These are phyloP conservation scores for Tinospora cordifolia DNA, from an alignment of 164 flowering plant genomes.

Conservation along the genomic window DNA sequence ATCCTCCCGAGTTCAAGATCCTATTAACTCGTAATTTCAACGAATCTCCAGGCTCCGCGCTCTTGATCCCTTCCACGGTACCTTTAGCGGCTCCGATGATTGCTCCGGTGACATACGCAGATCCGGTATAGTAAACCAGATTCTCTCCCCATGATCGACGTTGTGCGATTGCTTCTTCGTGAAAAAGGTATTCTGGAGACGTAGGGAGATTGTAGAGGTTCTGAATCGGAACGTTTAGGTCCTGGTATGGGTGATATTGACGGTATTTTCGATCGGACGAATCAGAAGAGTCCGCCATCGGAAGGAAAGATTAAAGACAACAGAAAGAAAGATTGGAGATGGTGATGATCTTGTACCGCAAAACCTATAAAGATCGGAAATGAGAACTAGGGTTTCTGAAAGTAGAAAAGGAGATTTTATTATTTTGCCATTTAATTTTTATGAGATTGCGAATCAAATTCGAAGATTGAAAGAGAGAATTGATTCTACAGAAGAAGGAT, in stretches of 20 bases:
- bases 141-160: slow-evolving; percentile 54
- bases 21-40: slow-evolving; percentile 44
- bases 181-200: slow-evolving; percentile 49
- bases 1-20: slow-evolving; percentile 40
- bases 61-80: slow-evolving; percentile 22
- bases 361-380: too few species aligned
- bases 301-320: background rate
- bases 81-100: slow-evolving; percentile 39
- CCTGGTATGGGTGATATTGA: slow-evolving; percentile 46
- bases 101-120: slow-evolving; percentile 43
- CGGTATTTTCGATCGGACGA: slow-evolving; percentile 17
- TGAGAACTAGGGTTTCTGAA: too few species aligned
- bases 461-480: too few species aligned
- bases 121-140: slow-evolving; percentile 41
- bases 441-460: too few species aligned
- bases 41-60: slow-evolving; percentile 33
- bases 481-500: too few species aligned
- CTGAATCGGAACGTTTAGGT: slow-evolving; percentile 32
- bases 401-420: too few species aligned
- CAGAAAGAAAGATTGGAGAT: background rate
- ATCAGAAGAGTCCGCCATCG: slow-evolving; percentile 22
- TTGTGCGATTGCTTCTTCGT: slow-evolving; percentile 35
- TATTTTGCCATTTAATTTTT: too few species aligned
- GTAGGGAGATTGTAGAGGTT: slow-evolving; percentile 52
- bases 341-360: too few species aligned